These are phyloP conservation scores for Kwoniella botswanensis DNA, from an alignment of 768 basidiomycete genomes.

Conservation along the genomic window DNA sequence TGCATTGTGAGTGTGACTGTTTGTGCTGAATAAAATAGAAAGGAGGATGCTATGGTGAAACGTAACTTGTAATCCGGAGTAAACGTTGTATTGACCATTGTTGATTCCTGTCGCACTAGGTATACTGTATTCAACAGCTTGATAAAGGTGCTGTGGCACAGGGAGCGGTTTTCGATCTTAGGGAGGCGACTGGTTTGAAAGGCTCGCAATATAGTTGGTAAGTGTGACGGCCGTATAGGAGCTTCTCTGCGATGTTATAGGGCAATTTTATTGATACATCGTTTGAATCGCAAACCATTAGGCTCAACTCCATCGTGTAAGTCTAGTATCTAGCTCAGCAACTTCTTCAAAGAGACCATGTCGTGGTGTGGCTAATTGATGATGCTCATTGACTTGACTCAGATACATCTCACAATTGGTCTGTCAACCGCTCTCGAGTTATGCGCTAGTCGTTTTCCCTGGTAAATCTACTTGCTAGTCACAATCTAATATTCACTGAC, in stretches of 20 bases:
- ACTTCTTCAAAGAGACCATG: too few relatives aligned
- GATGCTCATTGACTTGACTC: background rate
- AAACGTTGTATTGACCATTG: background rate
- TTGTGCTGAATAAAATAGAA: background rate
- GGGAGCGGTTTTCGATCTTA: constrained; percentile 63
- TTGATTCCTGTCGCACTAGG: background rate
- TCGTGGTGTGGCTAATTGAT: background rate
- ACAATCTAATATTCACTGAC: background rate
- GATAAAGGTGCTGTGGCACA: constrained; percentile 63
- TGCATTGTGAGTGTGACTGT: constrained; percentile 21
- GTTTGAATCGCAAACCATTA: background rate
- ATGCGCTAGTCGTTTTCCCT: constrained; percentile 49
- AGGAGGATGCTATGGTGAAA: background rate
- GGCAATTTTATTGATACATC: background rate
- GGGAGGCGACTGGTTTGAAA: constrained; percentile 43
- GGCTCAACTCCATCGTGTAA: constrained; percentile 60
- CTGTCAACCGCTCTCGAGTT: constrained; percentile 43
- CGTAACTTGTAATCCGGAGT: too few relatives aligned
- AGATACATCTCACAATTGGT: constrained; percentile 44
- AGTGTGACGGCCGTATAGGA: constrained; percentile 55
- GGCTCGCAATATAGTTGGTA: constrained; percentile 63
- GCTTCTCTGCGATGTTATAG: background rate
- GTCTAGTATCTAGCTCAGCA: background rate
- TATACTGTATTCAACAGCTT: constrained; percentile 28
- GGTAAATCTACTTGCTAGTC: constrained; percentile 4